Evolutionary conservation across 2,329 filamentous ascomycete genomes (phyloP), one percentile per base, ranked within the genome.

Genomic region (Alternaria dauci): DNA sequence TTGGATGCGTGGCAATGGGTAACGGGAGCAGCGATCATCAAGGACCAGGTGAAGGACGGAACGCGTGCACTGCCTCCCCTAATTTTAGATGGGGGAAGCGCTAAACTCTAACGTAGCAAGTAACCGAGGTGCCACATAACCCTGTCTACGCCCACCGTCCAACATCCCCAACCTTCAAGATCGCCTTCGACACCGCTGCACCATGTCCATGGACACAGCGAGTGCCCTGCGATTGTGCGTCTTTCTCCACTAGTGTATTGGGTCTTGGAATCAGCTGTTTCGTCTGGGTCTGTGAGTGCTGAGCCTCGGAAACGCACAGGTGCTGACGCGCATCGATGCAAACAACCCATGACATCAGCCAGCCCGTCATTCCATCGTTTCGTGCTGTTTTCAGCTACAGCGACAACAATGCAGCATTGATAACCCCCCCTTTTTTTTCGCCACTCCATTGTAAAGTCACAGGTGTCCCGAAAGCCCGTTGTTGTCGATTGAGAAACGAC

Each of bases 41-140:
- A 65, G 58, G 60, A 56, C 36, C 56, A 59, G 58, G 60, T 68
- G 59, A 55, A 66, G 58, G 64, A 61, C 34, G 55, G 43, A 44
- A 47, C 54, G 55, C 54, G 58, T 67, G 70, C 69, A 75, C 70
- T 69, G 71, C 71, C 70, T 67, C 69, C 32, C 61, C 71, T 75
- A 75, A 69, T 67, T 72, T 70, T 74, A 70, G 70, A 57, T 43
- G 18, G 23, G 52, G 30, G 54, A 30, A 61, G 52, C 67, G 39
- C 59, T 46, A 48, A 58, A 38, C 30, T 18, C 23, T 9, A 57
- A 41, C 18, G 53, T 34, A 50, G 38, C 56, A 58, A 62, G 61
- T 48, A 67, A 48, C 63, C 62, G 63, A 69, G 63, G 62, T 42
- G 20, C 32, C 11, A 42, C 61, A 48, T 30, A 46, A 58, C 65